phyloP scores from a whole-genome alignment of 140 eudicot genomes.

The Cichorium intybus region DNA sequence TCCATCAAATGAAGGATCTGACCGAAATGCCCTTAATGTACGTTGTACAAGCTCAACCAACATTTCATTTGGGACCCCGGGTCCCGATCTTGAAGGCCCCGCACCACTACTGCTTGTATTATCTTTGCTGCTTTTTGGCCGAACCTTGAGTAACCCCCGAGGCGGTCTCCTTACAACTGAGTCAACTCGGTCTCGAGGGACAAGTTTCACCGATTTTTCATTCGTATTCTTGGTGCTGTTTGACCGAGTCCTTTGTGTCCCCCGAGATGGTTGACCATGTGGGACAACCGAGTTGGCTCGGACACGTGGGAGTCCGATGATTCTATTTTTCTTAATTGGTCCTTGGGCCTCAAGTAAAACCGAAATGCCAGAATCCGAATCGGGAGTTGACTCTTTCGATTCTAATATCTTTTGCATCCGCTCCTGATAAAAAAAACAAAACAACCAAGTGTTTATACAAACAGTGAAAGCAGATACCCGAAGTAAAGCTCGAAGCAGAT shows the following conservation, averaged over 20 bases:
- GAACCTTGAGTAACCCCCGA: background rate
- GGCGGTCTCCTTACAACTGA: background rate
- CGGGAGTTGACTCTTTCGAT: background rate
- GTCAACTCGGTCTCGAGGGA: background rate
- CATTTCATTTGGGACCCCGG: background rate
- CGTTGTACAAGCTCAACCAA: background rate
- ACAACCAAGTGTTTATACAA: constrained; percentile 3
- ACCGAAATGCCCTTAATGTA: background rate
- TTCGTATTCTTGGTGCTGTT: background rate
- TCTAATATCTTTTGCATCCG: constrained; percentile 4
- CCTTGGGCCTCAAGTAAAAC: constrained; percentile 20
- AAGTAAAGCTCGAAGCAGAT: too few species aligned
- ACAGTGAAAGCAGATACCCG: too few species aligned
- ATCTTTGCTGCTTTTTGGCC: background rate
- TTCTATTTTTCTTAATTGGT: constrained; percentile 11
- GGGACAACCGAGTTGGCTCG: background rate
- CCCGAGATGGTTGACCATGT: background rate
- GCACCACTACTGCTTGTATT: background rate
- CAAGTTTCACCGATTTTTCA: background rate
- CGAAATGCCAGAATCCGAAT: constrained; percentile 5
- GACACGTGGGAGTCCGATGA: constrained; percentile 10
- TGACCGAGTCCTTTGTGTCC: background rate
- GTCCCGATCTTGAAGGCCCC: constrained; percentile 6
- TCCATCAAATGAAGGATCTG: constrained; percentile 10
- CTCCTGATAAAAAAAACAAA: constrained; percentile 20